Base-by-base conservation (phyloP, 345 rosid species). In the Lepidium aucheri region DNA sequence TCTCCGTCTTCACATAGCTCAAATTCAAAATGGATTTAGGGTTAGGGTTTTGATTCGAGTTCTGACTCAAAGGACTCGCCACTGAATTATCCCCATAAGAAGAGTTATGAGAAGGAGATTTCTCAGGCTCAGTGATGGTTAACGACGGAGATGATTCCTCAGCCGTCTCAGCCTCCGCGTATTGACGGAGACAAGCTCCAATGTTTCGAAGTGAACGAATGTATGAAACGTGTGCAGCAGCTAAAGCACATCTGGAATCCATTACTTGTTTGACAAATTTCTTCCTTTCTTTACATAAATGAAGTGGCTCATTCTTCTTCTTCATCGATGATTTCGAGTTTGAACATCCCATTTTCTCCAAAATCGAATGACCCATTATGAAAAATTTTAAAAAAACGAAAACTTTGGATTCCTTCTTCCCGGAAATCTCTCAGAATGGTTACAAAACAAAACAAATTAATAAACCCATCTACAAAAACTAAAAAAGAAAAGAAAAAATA, bases 141-240 rank as follows among this genome's bases (percentile, higher is more conserved):
- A 15, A 41, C 13, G 96, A 82, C 16, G 87, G 72, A 74, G 90
- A 86, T 2, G 90, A 83, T 34, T 79, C 91, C 4, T 43, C 49
- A 34, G 80, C 78, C 14, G 79, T 61, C 73, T 90, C 98, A 1
- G 86, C 83, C 66, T 90, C 97, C 0, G 96, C 88, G 63, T 79
- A 93, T 36, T 85, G 80, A 60, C 98, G 83, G 51, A 90, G 83
- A 68, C 87, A 88, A 52, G 79, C 69, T 44, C 96, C 98, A 18
- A 93, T 58, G 81, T 77, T 88, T 41, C 79, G 82, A 13, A 93
- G 86, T 43, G 98, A 93, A 61, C 81, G 77, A 61, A 74, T 54
- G 83, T 93, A 88, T 12, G 97, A 88, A n/a, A 88, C 83, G 80
- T 90, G 98, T 46, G 97, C 90, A 32, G 97, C 96, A 5, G 97